Base-by-base conservation (phyloP, 2,329 filamentous ascomycete species). In the Sclerotinia glacialis region DNA sequence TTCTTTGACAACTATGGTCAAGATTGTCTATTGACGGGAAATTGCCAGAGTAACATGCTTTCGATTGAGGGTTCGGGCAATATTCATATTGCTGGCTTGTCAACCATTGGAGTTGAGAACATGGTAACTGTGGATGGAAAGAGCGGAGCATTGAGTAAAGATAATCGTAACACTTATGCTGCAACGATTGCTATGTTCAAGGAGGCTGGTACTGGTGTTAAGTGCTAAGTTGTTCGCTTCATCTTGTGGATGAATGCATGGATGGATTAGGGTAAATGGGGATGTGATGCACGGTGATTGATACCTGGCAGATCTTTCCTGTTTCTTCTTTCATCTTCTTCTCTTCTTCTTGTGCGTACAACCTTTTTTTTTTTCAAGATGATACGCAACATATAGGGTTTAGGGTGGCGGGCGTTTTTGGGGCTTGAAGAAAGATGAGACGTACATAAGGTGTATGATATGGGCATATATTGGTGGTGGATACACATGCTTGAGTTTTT, bases 1-100 rank as follows among this genome's bases (percentile, higher is more conserved):
- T 94, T 94, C 84, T 94, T 92, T 75, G 85, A 94, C 77, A 92
- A 93, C 82, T 94, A 94, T 78, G 80, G 79, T 47, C 89, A 93
- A 78, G 81, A 82, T 23, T 95, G 91, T 73, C 83, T 93, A 21
- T 77, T 78, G 47, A 82, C 82, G 12, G 84, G 90, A 76, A 85
- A 84, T 71, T 95, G 91, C 80, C 91, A 94, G 78, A 82, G 88
- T 67, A 89, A 92, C 78, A 93, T 95, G 80, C 83, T 93, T 56
- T 86, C 86, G 71, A 80, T 94, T 46, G 87, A 92, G 77, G 84
- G 85, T 75, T 90, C 81, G 0, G 73, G 82, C 62, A 76, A 77
- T 26, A 81, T 92, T 49, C 80, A 86, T 71, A 77, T 93, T 47
- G 91, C 85, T 70, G 90, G 85, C 9, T 78, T 93, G 65, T 90